Conservation (phyloP, 208 protist genomes). For the Leptomonas seymouri region DNA sequence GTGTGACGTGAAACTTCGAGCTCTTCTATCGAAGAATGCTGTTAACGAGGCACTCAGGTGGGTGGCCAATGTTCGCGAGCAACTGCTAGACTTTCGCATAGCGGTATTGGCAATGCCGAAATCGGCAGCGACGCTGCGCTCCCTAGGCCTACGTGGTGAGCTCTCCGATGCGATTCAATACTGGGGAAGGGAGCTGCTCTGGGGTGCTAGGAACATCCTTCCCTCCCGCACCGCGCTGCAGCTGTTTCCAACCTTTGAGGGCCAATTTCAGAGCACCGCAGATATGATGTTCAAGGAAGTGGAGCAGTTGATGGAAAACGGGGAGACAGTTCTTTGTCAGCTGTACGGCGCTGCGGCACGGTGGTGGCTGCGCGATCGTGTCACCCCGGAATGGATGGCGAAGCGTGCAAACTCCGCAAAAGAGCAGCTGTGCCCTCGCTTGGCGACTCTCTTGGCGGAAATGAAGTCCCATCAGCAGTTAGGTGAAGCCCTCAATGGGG, state of each 20-base stretch:
- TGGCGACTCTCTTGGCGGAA: slow-evolving; percentile 22
- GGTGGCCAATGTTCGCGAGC: slow-evolving; percentile 10
- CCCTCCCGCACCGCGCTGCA: not conserved
- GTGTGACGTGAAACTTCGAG: slow-evolving; percentile 14
- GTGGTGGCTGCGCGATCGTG: slow-evolving; percentile 25
- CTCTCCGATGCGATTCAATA: slow-evolving; percentile 11
- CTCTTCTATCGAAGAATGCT: slow-evolving; percentile 3
- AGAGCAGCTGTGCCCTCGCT: slow-evolving; percentile 23
- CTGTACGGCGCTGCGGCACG: slow-evolving; percentile 10
- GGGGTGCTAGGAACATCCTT: not conserved
- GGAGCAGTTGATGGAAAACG: slow-evolving; percentile 8
- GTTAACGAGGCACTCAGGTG: slow-evolving; percentile 17
- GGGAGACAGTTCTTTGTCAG: slow-evolving; percentile 2
- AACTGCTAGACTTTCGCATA: slow-evolving; percentile 14
- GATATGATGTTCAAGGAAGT: slow-evolving; percentile 20
- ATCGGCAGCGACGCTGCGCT: slow-evolving; percentile 5
- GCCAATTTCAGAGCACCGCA: not conserved
- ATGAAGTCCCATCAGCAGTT: slow-evolving; percentile 16
- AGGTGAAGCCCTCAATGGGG: not conserved
- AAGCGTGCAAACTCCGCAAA: slow-evolving; percentile 26
- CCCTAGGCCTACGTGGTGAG: slow-evolving; percentile 12
- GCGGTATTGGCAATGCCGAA: not conserved
- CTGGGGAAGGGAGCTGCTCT: slow-evolving; percentile 10
- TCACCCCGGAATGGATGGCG: slow-evolving; percentile 27
- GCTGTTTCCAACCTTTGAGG: not conserved